phyloP scores from a whole-genome alignment of 345 rosid species.

The Zanthoxylum bungeanum region DNA sequence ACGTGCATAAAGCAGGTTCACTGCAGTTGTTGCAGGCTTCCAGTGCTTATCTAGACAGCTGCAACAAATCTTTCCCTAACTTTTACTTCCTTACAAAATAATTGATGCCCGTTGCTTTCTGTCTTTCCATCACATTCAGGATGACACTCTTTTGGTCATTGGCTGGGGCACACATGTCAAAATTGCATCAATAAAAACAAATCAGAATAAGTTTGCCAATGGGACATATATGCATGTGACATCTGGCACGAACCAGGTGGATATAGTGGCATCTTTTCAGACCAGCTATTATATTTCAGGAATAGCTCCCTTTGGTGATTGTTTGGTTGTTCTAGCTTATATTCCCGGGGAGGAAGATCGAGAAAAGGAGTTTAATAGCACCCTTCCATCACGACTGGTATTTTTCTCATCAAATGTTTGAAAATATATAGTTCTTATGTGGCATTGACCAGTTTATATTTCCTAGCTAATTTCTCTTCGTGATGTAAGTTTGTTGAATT shows the following conservation, averaged over 20 bases:
- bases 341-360: constrained; percentile 80
- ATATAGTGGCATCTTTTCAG: constrained; percentile 95
- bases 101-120: constrained; percentile 10
- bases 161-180: constrained; percentile 96
- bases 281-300: constrained; percentile 98
- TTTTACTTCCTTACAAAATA: neutral
- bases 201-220: constrained; percentile 53
- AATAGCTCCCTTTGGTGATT: constrained; percentile 99
- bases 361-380: constrained; percentile 71
- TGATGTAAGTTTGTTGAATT: neutral
- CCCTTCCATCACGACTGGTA: constrained; percentile 84
- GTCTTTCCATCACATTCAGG: constrained; percentile 41
- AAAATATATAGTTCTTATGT: neutral
- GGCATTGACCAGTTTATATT: neutral
- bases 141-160: constrained; percentile 86
- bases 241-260: constrained; percentile 78
- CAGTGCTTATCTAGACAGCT: constrained; percentile 7
- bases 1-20: neutral
- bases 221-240: constrained; percentile 53
- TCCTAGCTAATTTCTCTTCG: neutral
- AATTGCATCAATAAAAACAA: constrained; percentile 83
- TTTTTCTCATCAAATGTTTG: constrained; percentile 6
- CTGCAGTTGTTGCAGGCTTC: neutral
- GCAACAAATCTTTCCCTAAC: neutral
- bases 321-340: constrained; percentile 95